These are phyloP conservation scores for Diplodia intermedia DNA, from an alignment of 2,329 filamentous ascomycete genomes.

Conservation along the genomic window DNA sequence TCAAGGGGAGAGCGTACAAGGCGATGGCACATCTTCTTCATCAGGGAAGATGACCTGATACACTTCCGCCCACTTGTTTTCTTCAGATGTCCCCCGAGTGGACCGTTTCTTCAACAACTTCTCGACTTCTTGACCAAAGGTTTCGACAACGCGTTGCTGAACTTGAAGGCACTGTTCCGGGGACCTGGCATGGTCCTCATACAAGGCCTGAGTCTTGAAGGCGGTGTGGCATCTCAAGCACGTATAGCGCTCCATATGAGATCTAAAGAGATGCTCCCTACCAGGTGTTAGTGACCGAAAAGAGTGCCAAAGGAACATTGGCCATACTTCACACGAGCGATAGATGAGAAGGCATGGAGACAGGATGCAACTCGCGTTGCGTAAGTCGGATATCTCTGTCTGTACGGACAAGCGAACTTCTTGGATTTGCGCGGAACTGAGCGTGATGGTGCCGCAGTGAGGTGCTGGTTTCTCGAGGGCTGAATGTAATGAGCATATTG, in stretches of 20 bases:
- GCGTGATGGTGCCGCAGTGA: accelerated
- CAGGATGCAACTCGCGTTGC: background rate
- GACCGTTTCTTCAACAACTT: background rate
- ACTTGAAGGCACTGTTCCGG: background rate
- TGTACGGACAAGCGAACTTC: background rate
- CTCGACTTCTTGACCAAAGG: background rate
- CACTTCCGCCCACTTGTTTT: background rate
- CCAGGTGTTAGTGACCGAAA: background rate
- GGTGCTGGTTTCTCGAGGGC: background rate
- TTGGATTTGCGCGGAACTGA: background rate
- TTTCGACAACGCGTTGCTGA: background rate
- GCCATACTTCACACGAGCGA: background rate
- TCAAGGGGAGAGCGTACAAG: background rate
- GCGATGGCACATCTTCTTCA: background rate
- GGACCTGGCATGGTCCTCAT: background rate
- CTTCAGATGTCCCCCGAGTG: background rate
- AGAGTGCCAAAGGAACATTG: background rate
- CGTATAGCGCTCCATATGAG: background rate
- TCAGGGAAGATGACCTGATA: background rate
- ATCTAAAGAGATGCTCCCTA: background rate
- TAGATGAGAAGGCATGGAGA: background rate
- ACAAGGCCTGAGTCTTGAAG: background rate
- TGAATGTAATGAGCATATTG: background rate
- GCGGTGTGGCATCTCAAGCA: background rate
- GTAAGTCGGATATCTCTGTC: background rate